Evolutionary conservation across 805 yeast species (phyloP).

Genomic region (Wickerhamiella lipophila): DNA sequence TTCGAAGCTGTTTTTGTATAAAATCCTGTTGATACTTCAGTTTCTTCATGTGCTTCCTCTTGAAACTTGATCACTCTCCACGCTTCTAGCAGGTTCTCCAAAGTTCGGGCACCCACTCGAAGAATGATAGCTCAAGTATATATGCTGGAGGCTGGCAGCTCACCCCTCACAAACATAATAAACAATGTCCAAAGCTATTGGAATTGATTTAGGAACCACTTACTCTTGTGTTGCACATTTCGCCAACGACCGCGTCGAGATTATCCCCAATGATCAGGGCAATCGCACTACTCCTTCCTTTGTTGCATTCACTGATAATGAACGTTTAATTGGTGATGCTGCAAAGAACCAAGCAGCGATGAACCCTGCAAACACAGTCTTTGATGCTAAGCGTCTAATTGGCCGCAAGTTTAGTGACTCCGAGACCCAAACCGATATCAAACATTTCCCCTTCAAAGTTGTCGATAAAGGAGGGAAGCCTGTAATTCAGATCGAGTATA

Average conservation of each 20-base stretch:
- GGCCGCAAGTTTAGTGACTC: slow-evolving; percentile 71
- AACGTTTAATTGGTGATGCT: slow-evolving; percentile 92
- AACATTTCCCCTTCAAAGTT: slow-evolving; percentile 82
- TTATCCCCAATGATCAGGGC: slow-evolving; percentile 95
- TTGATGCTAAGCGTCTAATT: slow-evolving; percentile 90
- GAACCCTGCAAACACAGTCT: slow-evolving; percentile 87
- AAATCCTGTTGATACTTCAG: no score
- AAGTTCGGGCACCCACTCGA: neutral
- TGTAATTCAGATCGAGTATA: slow-evolving; percentile 70
- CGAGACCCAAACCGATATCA: slow-evolving; percentile 65
- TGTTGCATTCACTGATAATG: slow-evolving; percentile 91
- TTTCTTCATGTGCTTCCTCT: no score
- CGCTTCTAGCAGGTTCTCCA: neutral
- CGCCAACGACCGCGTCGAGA: slow-evolving; percentile 79
- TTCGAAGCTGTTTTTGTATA: no score
- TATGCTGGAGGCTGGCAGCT: neutral
- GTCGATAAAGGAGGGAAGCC: slow-evolving; percentile 77
- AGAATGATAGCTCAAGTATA: neutral
- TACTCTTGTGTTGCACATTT: slow-evolving; percentile 94
- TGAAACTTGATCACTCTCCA: no score
- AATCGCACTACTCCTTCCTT: slow-evolving; percentile 96
- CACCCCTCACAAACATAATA: neutral
- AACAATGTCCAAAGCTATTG: slow-evolving; percentile 13
- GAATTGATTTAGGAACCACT: slow-evolving; percentile 55
- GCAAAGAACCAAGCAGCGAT: slow-evolving; percentile 98